phyloP scores from a whole-genome alignment of 441 rosid genomes.

The Corymbia citriodora region DNA sequence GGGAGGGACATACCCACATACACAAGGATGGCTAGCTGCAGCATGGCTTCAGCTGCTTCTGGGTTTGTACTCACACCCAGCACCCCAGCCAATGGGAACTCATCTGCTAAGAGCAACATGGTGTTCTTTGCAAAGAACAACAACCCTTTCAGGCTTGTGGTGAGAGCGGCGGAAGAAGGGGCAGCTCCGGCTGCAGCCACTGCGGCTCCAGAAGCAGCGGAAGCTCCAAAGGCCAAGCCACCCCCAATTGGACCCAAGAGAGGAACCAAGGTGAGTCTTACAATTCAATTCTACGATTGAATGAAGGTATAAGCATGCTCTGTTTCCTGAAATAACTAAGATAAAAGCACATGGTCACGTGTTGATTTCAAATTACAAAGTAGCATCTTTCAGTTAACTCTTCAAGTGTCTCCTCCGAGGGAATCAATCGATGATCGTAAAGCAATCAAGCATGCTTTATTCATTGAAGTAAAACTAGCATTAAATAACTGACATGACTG shows the following conservation, averaged over 20 bases:
- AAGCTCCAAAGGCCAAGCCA: slow-evolving; percentile 68
- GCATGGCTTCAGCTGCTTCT: slow-evolving; percentile 73
- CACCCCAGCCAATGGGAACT: background rate
- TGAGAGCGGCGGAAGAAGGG: slow-evolving; percentile 56
- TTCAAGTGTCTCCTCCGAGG: background rate
- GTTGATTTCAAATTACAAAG: background rate
- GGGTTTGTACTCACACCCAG: slow-evolving; percentile 47
- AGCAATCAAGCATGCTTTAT: background rate
- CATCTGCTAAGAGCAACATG: background rate
- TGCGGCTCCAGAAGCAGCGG: slow-evolving; percentile 15
- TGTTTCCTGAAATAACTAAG: background rate
- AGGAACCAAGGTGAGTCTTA: slow-evolving; percentile 62
- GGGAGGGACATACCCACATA: background rate
- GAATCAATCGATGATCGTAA: background rate
- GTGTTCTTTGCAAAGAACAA: slow-evolving; percentile 14
- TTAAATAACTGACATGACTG: background rate
- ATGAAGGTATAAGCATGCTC: background rate
- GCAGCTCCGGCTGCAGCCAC: slow-evolving; percentile 37
- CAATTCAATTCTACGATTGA: background rate
- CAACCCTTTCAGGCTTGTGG: slow-evolving; percentile 49
- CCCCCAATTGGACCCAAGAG: slow-evolving; percentile 85
- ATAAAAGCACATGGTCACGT: background rate
- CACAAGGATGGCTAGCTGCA: slow-evolving; percentile 1
- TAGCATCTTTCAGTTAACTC: background rate
- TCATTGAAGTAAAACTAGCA: background rate